phyloP scores from a whole-genome alignment of 208 protist genomes.

The Leishmania turanica region DNA sequence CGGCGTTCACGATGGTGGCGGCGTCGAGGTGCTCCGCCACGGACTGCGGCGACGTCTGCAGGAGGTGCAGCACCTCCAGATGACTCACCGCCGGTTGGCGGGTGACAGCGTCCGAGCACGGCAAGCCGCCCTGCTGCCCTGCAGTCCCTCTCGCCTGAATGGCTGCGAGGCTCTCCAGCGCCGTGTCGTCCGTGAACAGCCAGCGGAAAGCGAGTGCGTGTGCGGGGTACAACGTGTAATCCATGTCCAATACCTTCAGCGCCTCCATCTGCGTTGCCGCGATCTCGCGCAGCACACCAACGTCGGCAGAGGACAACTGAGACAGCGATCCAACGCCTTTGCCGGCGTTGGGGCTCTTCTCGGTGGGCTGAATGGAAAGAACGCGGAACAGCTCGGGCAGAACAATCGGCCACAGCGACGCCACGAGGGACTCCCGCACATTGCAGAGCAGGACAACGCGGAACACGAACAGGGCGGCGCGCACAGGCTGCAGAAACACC shows the following conservation, averaged over 20 bases:
- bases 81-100: slow-evolving; percentile 12
- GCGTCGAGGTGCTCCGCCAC: not conserved
- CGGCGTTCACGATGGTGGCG: not conserved
- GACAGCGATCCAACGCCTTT: not conserved
- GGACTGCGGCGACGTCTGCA: not conserved
- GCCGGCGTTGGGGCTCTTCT: not conserved
- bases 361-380: slow-evolving; percentile 1
- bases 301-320: not conserved
- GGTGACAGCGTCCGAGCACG: not conserved
- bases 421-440: slow-evolving; percentile 26
- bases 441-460: slow-evolving; percentile 55
- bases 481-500: slow-evolving; percentile 34
- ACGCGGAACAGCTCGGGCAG: slow-evolving; percentile 40
- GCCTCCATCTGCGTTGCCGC: slow-evolving; percentile 57
- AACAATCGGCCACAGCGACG: slow-evolving; percentile 55
- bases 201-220: slow-evolving; percentile 31
- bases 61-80: slow-evolving; percentile 23
- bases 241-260: slow-evolving; percentile 61
- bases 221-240: slow-evolving; percentile 45
- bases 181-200: slow-evolving; percentile 34
- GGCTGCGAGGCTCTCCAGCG: slow-evolving; percentile 6
- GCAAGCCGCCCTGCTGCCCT: not conserved
- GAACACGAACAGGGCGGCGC: slow-evolving; percentile 55
- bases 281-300: slow-evolving; percentile 34
- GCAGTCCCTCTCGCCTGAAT: slow-evolving; percentile 1